Conservation (phyloP, 2,329 filamentous ascomycete genomes). For the Nemania bipapillata region DNA sequence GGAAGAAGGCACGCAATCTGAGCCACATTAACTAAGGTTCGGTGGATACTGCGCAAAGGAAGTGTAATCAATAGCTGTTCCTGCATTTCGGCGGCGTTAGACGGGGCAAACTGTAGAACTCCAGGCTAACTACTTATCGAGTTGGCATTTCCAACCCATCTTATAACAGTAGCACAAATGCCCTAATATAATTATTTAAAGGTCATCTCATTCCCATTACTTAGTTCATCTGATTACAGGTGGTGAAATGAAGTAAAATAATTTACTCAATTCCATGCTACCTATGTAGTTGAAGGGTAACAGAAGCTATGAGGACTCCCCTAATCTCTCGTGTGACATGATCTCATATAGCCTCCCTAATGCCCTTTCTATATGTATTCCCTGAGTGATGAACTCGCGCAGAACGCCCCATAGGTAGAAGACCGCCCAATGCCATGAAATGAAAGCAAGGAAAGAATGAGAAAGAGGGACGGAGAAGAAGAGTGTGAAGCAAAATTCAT, state of each 20-base stretch:
- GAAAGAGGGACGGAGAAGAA: not conserved
- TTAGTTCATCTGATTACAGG: not conserved
- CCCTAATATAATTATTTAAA: slow-evolving; percentile 24
- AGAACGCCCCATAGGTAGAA: slow-evolving; percentile 13
- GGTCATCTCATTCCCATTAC: not conserved
- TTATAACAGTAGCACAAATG: slow-evolving; percentile 17
- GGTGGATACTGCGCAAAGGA: slow-evolving; percentile 18
- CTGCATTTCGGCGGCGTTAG: slow-evolving; percentile 51
- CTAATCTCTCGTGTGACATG: slow-evolving; percentile 35
- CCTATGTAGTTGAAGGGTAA: not conserved
- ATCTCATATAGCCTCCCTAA: slow-evolving; percentile 24
- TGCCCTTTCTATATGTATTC: slow-evolving; percentile 34
- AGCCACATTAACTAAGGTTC: slow-evolving; percentile 8
- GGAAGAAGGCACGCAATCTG: slow-evolving; percentile 16
- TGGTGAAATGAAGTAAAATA: not conserved
- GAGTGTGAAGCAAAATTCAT: not conserved
- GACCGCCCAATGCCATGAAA: slow-evolving; percentile 23
- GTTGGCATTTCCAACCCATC: slow-evolving; percentile 1
- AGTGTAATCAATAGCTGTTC: slow-evolving; percentile 47
- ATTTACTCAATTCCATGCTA: slow-evolving; percentile 13
- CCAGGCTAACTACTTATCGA: slow-evolving; percentile 38
- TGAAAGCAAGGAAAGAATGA: not conserved
- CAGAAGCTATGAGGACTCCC: not conserved
- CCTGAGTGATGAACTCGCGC: not conserved
- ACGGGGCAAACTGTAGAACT: slow-evolving; percentile 48